Percentiles rank a stretch among this genome's conserved stretches.
These are phyloP conservation scores for Botrytis sinoallii DNA, from an alignment of 2,329 filamentous ascomycete species.

Conservation along the genomic window DNA sequence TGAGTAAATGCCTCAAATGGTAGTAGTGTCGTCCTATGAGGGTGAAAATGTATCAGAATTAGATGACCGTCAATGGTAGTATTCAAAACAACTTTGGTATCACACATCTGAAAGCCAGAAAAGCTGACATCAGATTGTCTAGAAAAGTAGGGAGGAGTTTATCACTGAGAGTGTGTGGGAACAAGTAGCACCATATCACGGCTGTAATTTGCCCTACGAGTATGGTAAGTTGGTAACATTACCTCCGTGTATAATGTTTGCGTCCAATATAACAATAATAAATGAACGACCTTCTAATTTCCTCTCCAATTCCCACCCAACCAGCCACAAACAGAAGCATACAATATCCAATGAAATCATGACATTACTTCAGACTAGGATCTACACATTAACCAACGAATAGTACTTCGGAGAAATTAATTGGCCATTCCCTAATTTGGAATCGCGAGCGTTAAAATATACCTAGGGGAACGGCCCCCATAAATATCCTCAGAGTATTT, in stretches of 20 bases:
- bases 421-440: background rate
- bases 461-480: background rate
- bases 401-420: background rate
- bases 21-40: background rate
- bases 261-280: background rate
- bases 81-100: constrained; percentile 11
- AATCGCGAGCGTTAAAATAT: constrained; percentile 5
- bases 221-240: background rate
- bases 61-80: background rate
- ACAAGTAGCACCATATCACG: background rate
- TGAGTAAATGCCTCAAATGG: background rate
- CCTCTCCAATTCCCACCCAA: background rate
- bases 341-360: background rate
- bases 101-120: constrained; percentile 1
- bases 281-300: background rate
- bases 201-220: background rate
- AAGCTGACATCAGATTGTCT: background rate
- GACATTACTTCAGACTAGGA: background rate
- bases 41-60: constrained; percentile 14
- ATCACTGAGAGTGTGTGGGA: background rate
- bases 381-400: background rate
- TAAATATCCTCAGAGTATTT: background rate
- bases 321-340: background rate
- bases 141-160: background rate
- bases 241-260: background rate